A percentile compares a stretch with the other conserved stretches of the same genome.
Conservation (phyloP, 768 basidiomycete genomes). For the Leucocoprinus birnbaumii region DNA sequence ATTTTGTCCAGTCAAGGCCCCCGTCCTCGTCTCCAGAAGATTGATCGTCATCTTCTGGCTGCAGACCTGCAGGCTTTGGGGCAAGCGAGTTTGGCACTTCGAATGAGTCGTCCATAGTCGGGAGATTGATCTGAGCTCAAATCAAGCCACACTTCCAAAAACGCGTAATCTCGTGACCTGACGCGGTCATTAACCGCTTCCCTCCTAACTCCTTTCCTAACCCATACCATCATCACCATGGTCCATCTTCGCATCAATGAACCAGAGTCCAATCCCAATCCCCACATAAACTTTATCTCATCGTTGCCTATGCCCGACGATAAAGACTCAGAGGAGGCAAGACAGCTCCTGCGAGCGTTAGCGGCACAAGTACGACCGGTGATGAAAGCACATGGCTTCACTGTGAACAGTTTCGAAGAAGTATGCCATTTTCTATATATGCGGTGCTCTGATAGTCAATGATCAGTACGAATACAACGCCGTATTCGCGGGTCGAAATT, state of each 20-base stretch:
- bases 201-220: not conserved
- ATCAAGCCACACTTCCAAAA: not conserved
- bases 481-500: slow-evolving; percentile 82
- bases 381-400: slow-evolving; percentile 79
- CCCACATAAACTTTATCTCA: slow-evolving; percentile 73
- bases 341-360: slow-evolving; percentile 70
- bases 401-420: slow-evolving; percentile 80
- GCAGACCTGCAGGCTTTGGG: slow-evolving; percentile 24
- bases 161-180: slow-evolving; percentile 4
- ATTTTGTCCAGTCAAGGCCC: slow-evolving; percentile 79
- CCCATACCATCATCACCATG: slow-evolving; percentile 37
- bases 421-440: slow-evolving; percentile 30
- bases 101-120: slow-evolving; percentile 59
- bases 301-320: slow-evolving; percentile 41
- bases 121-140: not conserved
- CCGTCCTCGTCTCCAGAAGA: slow-evolving; percentile 71
- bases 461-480: slow-evolving; percentile 71
- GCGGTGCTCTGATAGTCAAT: not conserved
- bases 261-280: slow-evolving; percentile 68
- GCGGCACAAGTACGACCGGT: slow-evolving; percentile 82
- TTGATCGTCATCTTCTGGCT: slow-evolving; percentile 37
- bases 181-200: not conserved
- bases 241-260: slow-evolving; percentile 75
- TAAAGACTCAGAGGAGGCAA: slow-evolving; percentile 57
- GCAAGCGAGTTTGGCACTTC: slow-evolving; percentile 37